Base-by-base conservation (phyloP, 441 rosid species). In the Macaranga tanarius region DNA sequence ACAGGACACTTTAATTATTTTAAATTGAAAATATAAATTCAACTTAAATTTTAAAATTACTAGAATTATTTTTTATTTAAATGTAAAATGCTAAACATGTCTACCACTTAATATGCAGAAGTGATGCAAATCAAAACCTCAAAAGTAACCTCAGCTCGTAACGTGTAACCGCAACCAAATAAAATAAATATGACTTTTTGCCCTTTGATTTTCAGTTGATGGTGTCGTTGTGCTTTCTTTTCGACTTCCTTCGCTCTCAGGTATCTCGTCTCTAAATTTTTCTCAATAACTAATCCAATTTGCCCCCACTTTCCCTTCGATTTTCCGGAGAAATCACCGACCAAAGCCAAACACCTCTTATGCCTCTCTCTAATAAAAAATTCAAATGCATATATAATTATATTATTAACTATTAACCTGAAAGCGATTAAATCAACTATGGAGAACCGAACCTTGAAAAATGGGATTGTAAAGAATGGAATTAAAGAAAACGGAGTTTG, bases 401-500 rank as follows among this genome's bases (percentile, higher is more conserved):
- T 34, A 34, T 34, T 34, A 34, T 81, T 42, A 17, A 42, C 67
- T 71, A n/a, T n/a, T n/a, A 17, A 68, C 59, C 10, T 23, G 45
- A 25, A 11, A 22, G 26, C 10, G 16, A 22, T 20, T 4, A 38
- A 31, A 56, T n/a, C 44, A 15, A n/a, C 38, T 44, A 87, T 90
- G 94, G 86, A 88, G 70, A 81, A 86, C 72, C 82, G 80, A 70
- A 76, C 22, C 55, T 15, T 17, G 6, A 17, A 16, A 25, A 82
- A 87, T 67, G 85, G 82, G 65, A 76, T 57, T 22, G 48, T 58
- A 1, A 17, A 50, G 62, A 73, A 65, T 11, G 66, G 55, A 17
- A 38, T n/a, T 16, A 64, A 42, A 1, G 78, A 81, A 42, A 77
- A 83, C 78, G 89, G 90, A 20, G 86, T 93, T 48, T 92, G 93